Evolutionary conservation across 768 basidiomycete genomes (phyloP), one percentile per base, ranked within the genome.

Genomic region (Gautieria morchelliformis): DNA sequence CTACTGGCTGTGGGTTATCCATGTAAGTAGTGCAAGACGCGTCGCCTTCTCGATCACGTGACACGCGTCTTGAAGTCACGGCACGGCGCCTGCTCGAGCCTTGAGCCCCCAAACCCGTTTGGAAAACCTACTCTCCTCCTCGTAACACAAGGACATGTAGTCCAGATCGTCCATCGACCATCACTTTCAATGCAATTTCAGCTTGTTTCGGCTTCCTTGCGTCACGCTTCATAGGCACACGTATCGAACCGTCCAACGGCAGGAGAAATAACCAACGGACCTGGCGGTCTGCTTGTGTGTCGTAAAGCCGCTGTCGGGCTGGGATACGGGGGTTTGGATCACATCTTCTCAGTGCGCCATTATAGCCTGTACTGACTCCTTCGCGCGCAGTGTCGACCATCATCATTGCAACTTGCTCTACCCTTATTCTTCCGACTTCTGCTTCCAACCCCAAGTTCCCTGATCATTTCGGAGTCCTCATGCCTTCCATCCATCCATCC

Each of bases 61-160:
- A n/a, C n/a, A n/a, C n/a, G n/a, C n/a, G n/a, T n/a, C n/a, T n/a
- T n/a, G n/a, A n/a, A n/a, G n/a, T n/a, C n/a, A n/a, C n/a, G n/a
- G n/a, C n/a, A n/a, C n/a, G n/a, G n/a, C n/a, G n/a, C n/a, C n/a
- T n/a, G n/a, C n/a, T n/a, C n/a, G n/a, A n/a, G n/a, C 4, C 74
- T 77, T 33, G 87, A 87, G 1, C 85, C 86, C 17, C 62, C 62
- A 10, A 75, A 78, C 17, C 80, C 79, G 4, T 66, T 81, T 1
- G 75, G 79, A 17, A 73, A 72, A 48, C 77, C 79, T n/a, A 78
- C 78, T 8, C 71, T 89, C 44, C 60, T 86, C 11, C 71, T 87
- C 12, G 80, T 89, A 15, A 86, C 85, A 0, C 79, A 87, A 68
- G 75, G 81, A 56, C 80, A 83, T 51, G 75, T 74, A 35, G 69